These are phyloP conservation scores for Chlamydomonas sp. DNA, from an alignment of 139 green algal genomes.

Conservation along the genomic window DNA sequence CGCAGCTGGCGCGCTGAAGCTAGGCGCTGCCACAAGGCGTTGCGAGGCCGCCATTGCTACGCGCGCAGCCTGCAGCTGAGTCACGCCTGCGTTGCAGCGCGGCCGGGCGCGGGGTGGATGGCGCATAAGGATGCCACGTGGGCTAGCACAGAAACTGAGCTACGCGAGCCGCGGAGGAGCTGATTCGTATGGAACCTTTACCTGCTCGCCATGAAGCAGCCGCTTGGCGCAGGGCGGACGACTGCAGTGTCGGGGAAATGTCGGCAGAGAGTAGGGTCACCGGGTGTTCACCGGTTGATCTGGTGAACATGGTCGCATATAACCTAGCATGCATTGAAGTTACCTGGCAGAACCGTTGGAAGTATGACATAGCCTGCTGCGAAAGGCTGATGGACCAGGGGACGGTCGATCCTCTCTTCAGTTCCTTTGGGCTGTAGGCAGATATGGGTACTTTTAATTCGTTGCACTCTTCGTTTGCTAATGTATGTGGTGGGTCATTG, in stretches of 20 bases:
- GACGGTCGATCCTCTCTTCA: too few relatives aligned
- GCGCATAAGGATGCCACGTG: background rate
- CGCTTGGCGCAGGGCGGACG: constrained; percentile 17
- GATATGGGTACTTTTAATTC: too few relatives aligned
- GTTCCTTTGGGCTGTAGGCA: too few relatives aligned
- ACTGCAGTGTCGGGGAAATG: background rate
- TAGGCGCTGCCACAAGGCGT: background rate
- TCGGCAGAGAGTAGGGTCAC: too few relatives aligned
- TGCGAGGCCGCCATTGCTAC: constrained; percentile 17
- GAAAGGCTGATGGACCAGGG: too few relatives aligned
- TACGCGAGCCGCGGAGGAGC: too few relatives aligned
- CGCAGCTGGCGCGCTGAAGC: background rate
- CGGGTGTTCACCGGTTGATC: too few relatives aligned
- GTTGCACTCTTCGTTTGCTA: too few relatives aligned
- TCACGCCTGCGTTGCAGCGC: background rate
- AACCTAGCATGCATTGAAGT: too few relatives aligned
- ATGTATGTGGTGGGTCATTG: too few relatives aligned
- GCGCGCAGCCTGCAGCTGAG: constrained; percentile 19
- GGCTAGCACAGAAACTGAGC: too few relatives aligned
- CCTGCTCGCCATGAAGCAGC: constrained; percentile 26
- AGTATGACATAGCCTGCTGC: constrained; percentile 7
- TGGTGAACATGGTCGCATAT: too few relatives aligned
- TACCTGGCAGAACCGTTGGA: constrained; percentile 23
- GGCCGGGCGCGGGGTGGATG: background rate
- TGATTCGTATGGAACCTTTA: background rate